Base-by-base conservation (phyloP, 169 alveolate species). In the Plasmodium yoelii region DNA sequence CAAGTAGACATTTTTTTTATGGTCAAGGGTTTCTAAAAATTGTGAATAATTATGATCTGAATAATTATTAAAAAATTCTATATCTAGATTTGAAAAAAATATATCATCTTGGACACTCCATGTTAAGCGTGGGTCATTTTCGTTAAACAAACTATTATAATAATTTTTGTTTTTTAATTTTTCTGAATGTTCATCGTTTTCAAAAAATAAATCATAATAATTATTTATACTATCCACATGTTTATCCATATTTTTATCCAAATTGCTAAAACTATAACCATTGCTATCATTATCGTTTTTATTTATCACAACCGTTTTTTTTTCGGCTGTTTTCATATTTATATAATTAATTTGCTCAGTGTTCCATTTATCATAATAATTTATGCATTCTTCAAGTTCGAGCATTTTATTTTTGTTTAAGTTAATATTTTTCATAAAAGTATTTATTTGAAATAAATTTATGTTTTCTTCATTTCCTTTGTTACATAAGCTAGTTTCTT, bases 41-140 rank as follows among this genome's bases (percentile, higher is more conserved):
- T 68, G 57, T 7, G 49, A 68, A 68, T 68, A 68, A 46, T 68
- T 68, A 18, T 12, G 9, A 68, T 68, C 77, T 18, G 44, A 44
- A 46, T 15, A 68, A 0, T 47, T 3, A 46, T 68, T 68, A 46
- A 68, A 68, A 68, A 46, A 46, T 9, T 68, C 15, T 7, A 68
- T 68, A 49, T 68, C 77, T 13, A 44, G 49, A 47, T 68, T 46
- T 22, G 77, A 13, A n/a, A 44, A 68, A 18, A 15, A 68, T 1
- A 5, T 1, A 9, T 68, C 77, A 47, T 68, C 22, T 15, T 68
- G 63, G 9, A 47, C 60, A 18, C 46, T 9, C 77, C 60, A 68
- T 22, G n/a, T 5, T 2, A 68, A 42, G 0, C 77, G 64, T 10
- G 77, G 63, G 44, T 68, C 77, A 1, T 68, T 18, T 68, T 42